Evolutionary conservation across 768 basidiomycete genomes (phyloP).

Genomic region (Cyclocybe cylindracea): DNA sequence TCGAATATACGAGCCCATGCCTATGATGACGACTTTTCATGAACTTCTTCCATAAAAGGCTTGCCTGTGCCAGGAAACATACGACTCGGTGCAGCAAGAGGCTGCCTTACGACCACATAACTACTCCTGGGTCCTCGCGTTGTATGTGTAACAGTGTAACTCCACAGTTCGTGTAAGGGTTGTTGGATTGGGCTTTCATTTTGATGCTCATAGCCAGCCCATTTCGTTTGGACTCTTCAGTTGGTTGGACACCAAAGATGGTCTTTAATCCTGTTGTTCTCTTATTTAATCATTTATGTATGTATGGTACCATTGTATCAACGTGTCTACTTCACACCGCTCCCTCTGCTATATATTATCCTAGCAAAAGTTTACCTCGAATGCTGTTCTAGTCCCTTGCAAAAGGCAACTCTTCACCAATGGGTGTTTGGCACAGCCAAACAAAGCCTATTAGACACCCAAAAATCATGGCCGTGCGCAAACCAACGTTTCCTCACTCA

Average conservation of each 20-base stretch:
- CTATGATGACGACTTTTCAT: background rate
- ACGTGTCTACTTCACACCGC: background rate
- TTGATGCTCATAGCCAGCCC: too few species aligned
- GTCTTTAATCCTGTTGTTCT: background rate
- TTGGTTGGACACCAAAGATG: background rate
- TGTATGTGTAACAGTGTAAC: too few species aligned
- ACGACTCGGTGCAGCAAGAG: too few species aligned
- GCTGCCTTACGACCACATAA: too few species aligned
- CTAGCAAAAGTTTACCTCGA: background rate
- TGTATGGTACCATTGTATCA: slow-evolving; percentile 4
- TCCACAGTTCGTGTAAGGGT: too few species aligned
- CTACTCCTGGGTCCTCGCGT: too few species aligned
- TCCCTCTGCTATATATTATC: background rate
- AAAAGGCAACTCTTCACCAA: background rate
- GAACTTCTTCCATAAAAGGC: too few species aligned
- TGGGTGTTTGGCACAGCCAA: slow-evolving; percentile 34
- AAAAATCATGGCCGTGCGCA: slow-evolving; percentile 46
- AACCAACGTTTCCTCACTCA: slow-evolving; percentile 33
- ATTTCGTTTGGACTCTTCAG: too few species aligned
- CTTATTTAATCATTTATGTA: slow-evolving; percentile 8
- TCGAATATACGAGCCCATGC: slow-evolving; percentile 58
- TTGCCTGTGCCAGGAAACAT: too few species aligned
- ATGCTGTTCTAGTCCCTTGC: background rate
- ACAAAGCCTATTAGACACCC: slow-evolving; percentile 43
- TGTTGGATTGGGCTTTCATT: too few species aligned